Evolutionary conservation across 2,329 filamentous ascomycete genomes (phyloP).

Genomic region (Aureobasidium uvarum): DNA sequence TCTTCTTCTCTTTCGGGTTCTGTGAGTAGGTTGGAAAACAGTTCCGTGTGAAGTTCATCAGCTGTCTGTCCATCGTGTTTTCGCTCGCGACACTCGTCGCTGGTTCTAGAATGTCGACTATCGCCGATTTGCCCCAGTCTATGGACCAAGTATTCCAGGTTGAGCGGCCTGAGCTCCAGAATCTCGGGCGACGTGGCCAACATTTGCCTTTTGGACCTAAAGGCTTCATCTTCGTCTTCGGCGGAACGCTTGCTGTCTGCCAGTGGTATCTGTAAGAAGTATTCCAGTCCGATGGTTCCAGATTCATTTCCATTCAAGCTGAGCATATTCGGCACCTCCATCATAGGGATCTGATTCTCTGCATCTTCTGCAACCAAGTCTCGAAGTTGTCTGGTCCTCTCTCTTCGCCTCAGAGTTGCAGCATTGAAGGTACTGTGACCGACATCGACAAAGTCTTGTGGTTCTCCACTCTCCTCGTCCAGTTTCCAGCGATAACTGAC

Average conservation of each 20-base stretch:
- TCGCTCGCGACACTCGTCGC: neutral
- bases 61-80: conserved; percentile 29
- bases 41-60: conserved; percentile 34
- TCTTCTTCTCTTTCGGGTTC: conserved; percentile 13
- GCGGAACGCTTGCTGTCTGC: conserved; percentile 37
- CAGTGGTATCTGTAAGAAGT: conserved; percentile 50
- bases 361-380: conserved; percentile 15
- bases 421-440: conserved; percentile 31
- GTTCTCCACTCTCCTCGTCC: conserved; percentile 24
- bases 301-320: conserved; percentile 47
- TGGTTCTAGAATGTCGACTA: conserved; percentile 16
- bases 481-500: conserved; percentile 11
- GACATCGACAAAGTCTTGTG: conserved; percentile 30
- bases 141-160: conserved; percentile 31
- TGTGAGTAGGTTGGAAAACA: conserved; percentile 34
- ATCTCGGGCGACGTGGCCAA: conserved; percentile 31
- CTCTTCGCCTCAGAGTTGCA: conserved; percentile 24
- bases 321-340: conserved; percentile 52
- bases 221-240: conserved; percentile 27
- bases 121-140: conserved; percentile 33
- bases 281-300: conserved; percentile 48
- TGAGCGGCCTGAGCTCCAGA: conserved; percentile 32
- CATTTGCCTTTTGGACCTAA: conserved; percentile 30
- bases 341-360: conserved; percentile 18
- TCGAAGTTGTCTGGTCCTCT: conserved; percentile 4